A percentile compares a stretch with the other conserved stretches of the same genome.
These are phyloP conservation scores for Sarcodon aspratus DNA, from an alignment of 768 basidiomycete species.

Conservation along the genomic window DNA sequence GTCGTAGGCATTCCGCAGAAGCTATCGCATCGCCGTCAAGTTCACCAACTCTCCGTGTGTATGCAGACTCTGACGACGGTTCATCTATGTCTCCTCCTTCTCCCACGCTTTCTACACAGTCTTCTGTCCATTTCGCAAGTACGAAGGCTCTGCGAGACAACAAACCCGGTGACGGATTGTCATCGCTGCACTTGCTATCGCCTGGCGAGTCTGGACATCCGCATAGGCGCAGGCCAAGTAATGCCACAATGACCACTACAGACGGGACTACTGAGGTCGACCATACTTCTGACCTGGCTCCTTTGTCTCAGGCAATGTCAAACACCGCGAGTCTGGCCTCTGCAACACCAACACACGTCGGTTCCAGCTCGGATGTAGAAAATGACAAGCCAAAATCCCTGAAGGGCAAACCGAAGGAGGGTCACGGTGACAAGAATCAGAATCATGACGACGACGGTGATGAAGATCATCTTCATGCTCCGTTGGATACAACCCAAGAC, in stretches of 20 bases:
- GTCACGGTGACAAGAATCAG: constrained; percentile 7
- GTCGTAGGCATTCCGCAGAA: not conserved
- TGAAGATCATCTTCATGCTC: constrained; percentile 15
- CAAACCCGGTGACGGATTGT: constrained; percentile 48
- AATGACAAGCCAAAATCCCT: constrained; percentile 6
- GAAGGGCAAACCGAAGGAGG: constrained; percentile 3
- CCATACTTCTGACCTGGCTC: constrained; percentile 6
- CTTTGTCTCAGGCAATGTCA: constrained; percentile 18
- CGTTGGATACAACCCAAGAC: constrained; percentile 25
- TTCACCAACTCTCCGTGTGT: constrained; percentile 20
- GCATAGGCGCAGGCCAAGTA: constrained; percentile 48
- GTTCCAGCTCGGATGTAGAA: constrained; percentile 19
- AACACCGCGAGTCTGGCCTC: constrained; percentile 22
- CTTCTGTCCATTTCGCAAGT: constrained; percentile 47
- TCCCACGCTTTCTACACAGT: constrained; percentile 60
- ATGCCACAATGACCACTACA: constrained; percentile 37
- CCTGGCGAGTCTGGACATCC: constrained; percentile 18
- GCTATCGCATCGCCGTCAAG: constrained; percentile 1
- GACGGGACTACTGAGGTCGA: constrained; percentile 35
- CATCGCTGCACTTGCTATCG: constrained; percentile 39
- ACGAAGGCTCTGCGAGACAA: constrained; percentile 57
- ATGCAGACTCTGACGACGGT: constrained; percentile 31
- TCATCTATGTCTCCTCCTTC: constrained; percentile 47
- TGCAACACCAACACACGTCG: constrained; percentile 26
- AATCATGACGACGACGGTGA: constrained; percentile 6